Conservation (phyloP, 73 alveolate genomes). For the Stentor roeselii region DNA sequence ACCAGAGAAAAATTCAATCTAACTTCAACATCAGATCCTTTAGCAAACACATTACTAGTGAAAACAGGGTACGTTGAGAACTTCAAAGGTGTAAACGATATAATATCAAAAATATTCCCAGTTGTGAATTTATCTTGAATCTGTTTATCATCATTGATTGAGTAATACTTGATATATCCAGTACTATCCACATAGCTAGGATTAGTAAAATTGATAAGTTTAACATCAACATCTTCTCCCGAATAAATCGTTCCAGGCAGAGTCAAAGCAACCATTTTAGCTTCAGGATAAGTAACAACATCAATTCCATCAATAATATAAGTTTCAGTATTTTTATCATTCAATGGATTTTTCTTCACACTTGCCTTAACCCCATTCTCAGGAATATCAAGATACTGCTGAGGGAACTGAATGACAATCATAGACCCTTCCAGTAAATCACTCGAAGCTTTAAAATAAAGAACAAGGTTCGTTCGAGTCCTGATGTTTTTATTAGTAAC, state of each 20-base stretch:
- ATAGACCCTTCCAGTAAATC: not conserved
- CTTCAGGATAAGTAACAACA: slow-evolving; percentile 14
- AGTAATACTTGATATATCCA: not conserved
- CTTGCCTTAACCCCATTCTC: not conserved
- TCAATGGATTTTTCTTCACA: slow-evolving; percentile 4
- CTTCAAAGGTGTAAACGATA: not conserved
- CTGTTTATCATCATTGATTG: not conserved
- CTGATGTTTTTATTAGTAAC: not conserved
- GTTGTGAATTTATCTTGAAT: not conserved
- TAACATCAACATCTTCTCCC: not conserved
- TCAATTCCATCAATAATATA: not conserved
- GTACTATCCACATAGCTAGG: not conserved
- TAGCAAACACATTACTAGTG: not conserved
- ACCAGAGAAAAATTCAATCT: not conserved
- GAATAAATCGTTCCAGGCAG: not conserved
- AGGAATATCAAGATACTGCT: slow-evolving; percentile 8
- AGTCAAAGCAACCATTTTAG: slow-evolving; percentile 25
- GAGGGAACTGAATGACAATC: slow-evolving; percentile 11
- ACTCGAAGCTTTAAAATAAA: slow-evolving; percentile 3
- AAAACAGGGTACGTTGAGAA: not conserved
- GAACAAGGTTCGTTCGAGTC: not conserved
- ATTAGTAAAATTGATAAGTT: not conserved
- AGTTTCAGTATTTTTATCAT: not conserved
- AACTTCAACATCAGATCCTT: not conserved
- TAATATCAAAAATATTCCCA: not conserved